phyloP scores from a whole-genome alignment of 805 yeast species.

The Wickerhamomyces queroliae region DNA sequence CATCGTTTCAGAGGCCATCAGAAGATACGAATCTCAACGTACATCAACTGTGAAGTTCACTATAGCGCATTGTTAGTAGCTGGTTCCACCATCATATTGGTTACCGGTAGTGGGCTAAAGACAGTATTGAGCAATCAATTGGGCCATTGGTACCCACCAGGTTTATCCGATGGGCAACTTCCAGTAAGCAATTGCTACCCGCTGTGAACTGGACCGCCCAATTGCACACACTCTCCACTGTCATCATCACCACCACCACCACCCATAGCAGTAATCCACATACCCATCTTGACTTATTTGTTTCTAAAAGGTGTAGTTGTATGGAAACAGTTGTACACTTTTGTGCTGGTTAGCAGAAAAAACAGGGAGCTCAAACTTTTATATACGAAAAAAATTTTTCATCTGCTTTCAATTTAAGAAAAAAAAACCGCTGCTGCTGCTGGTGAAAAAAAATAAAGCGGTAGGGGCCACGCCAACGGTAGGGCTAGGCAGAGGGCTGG shows the following conservation, averaged over 20 bases:
- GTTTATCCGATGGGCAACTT: no score
- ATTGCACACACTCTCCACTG: neutral
- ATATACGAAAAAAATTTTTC: constrained; percentile 15
- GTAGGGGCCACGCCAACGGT: no score
- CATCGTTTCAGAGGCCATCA: no score
- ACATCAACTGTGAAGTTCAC: constrained; percentile 57
- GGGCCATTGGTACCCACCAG: no score
- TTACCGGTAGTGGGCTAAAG: no score
- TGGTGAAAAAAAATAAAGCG: no score
- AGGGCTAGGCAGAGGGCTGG: no score
- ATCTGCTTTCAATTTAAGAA: no score
- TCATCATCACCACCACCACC: neutral
- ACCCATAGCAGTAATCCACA: constrained; percentile 5
- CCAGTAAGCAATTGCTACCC: no score
- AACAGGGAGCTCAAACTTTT: neutral
- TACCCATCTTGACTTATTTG: constrained; percentile 24
- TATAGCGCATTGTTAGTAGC: constrained; percentile 20
- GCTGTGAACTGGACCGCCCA: no score
- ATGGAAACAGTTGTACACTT: neutral
- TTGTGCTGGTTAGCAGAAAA: neutral
- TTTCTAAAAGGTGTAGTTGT: constrained; percentile 6
- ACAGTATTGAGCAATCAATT: no score
- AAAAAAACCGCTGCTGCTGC: no score
- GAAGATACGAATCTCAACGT: constrained; percentile 8
- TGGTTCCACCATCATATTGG: neutral